Conservation (phyloP, 768 basidiomycete species). For the Pleurotus cornucopiae region DNA sequence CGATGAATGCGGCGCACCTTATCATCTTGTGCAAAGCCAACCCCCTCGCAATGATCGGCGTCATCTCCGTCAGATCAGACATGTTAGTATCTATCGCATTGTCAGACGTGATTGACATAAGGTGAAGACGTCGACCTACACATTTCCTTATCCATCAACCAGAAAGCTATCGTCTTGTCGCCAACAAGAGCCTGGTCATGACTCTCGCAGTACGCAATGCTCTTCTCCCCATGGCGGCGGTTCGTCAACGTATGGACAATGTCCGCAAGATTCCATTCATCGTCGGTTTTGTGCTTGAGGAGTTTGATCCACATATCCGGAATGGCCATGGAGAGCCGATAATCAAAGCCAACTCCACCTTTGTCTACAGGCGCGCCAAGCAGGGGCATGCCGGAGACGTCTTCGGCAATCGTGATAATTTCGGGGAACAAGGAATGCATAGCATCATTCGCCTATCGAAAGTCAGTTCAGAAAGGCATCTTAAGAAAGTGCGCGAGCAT, state of each 20-base stretch:
- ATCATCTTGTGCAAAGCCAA: slow-evolving; percentile 97
- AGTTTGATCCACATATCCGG: slow-evolving; percentile 99
- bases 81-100: slow-evolving; percentile 75
- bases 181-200: slow-evolving; percentile 98
- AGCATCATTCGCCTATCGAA: slow-evolving; percentile 83
- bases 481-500: slow-evolving; percentile 24
- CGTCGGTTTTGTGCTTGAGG: slow-evolving; percentile 85
- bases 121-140: slow-evolving; percentile 52
- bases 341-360: slow-evolving; percentile 97
- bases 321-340: slow-evolving; percentile 96
- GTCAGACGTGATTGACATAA: background rate
- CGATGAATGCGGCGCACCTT: slow-evolving; percentile 45
- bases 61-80: slow-evolving; percentile 82
- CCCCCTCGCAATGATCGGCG: slow-evolving; percentile 83
- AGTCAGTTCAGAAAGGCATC: slow-evolving; percentile 5
- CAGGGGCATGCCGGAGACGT: slow-evolving; percentile 98
- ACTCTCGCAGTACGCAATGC: slow-evolving; percentile 90
- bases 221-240: slow-evolving; percentile 84
- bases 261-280: slow-evolving; percentile 82
- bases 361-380: slow-evolving; percentile 73
- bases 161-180: slow-evolving; percentile 98
- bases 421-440: slow-evolving; percentile 79
- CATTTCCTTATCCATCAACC: slow-evolving; percentile 99
- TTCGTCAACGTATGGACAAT: slow-evolving; percentile 91
- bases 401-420: slow-evolving; percentile 92